Base-by-base conservation (phyloP, 192 early-diverging fungal species). In the Chytriomyces hyalinus region DNA sequence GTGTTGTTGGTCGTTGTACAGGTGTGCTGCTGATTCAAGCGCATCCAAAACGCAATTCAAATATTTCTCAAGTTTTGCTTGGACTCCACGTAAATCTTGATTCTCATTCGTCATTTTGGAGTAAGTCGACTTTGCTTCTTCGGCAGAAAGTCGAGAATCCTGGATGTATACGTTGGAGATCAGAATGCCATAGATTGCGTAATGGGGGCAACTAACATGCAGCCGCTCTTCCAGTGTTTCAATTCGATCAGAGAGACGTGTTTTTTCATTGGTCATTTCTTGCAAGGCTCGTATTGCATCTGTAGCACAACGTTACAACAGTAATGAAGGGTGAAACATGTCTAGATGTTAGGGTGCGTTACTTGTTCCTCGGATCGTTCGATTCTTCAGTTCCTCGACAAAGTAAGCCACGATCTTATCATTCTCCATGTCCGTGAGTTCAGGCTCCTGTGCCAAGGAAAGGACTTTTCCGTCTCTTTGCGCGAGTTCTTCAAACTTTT, bases 311-410 rank as follows among this genome's bases (percentile, higher is more conserved):
- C 3, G 3, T 28, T 22, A 28, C 9, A 51, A 53, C 6, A n/a
- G 1, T 5, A 72, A 44, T 61, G 24, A 24, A 28, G 15, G 15
- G 8, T 36, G 8, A 43, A 65, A 61, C 48, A 28, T 47, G n/a
- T 28, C 20, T 10, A n/a, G 46, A 5, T 53, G 17, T 17, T 36
- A 36, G 1, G 36, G 36, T 36, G 36, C 1, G 36, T 65, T 77
- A 86, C 82, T 76, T 45, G 80, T 78, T 70, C 80, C 86, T 50
- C 79, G 74, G 49, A 75, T 68, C 11, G 86, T 87, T n/a, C 86
- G 49, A 57, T 59, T 80, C 60, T 80, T 81, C 24, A 84, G 62
- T 62, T 87, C 81, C 44, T 84, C 80, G 44, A 87, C 67, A 65
- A 87, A 75, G 59, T 77, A 72, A 10, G 63, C 66, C 51, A 84